Evolutionary conservation across 1,284 basidiomycete genomes (phyloP).

Genomic region (Cutaneotrichosporon cutaneum): DNA sequence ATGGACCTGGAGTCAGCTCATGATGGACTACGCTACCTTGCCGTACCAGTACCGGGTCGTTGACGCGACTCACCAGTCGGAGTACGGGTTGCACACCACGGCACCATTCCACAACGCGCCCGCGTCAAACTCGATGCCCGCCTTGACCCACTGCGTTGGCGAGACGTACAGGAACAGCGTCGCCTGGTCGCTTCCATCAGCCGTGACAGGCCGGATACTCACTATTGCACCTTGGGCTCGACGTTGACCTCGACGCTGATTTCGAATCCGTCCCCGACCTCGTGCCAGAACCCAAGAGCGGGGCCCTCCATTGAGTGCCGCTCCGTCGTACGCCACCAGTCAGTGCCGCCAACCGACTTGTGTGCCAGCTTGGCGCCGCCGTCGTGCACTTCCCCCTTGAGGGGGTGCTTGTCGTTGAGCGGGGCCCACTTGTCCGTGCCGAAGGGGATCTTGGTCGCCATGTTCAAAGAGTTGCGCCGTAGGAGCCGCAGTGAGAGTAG

Average conservation of each 20-base stretch:
- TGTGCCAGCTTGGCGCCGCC: constrained; percentile 11
- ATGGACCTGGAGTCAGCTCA: constrained; percentile 22
- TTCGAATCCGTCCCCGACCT: constrained; percentile 26
- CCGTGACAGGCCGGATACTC: not conserved
- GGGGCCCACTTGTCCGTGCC: constrained; percentile 14
- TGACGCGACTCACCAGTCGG: constrained; percentile 38
- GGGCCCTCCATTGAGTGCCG: constrained; percentile 26
- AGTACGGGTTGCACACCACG: constrained; percentile 36
- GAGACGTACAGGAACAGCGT: constrained; percentile 31
- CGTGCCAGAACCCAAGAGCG: constrained; percentile 25
- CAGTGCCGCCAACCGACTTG: constrained; percentile 22
- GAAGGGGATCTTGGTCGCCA: constrained; percentile 15
- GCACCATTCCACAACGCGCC: constrained; percentile 32
- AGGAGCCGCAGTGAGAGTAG: not conserved
- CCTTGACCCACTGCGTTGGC: constrained; percentile 36
- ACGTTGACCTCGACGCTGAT: constrained; percentile 29
- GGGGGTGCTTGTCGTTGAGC: not conserved
- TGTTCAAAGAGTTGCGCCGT: not conserved
- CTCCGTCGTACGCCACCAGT: constrained; percentile 40
- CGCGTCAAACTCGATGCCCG: constrained; percentile 35
- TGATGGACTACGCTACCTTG: not conserved
- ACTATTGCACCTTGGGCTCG: constrained; percentile 26
- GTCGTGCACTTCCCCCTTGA: constrained; percentile 10
- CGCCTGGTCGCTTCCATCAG: constrained; percentile 35
- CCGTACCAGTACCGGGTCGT: no score